A percentile compares a stretch with the other conserved stretches of the same genome.
phyloP scores from a whole-genome alignment of 2,329 filamentous ascomycete species.

The Colletotrichum liriopes region DNA sequence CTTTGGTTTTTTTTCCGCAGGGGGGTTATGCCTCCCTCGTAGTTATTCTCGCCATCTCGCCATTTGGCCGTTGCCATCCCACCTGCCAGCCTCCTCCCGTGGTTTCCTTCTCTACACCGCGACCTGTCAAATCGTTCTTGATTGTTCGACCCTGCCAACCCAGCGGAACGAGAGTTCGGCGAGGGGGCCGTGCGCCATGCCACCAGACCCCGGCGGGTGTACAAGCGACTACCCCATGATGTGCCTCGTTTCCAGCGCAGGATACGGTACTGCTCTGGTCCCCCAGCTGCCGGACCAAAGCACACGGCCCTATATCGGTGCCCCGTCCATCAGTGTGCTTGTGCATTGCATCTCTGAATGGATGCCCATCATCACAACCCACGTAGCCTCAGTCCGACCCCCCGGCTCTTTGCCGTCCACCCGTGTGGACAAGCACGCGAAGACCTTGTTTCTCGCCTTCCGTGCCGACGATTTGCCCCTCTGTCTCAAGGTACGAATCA shows the following conservation, averaged over 20 bases:
- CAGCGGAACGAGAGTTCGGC: conserved; percentile 20
- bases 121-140: conserved; percentile 25
- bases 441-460: conserved; percentile 21
- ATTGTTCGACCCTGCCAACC: conserved; percentile 31
- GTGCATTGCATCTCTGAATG: conserved; percentile 24
- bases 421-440: conserved; percentile 11
- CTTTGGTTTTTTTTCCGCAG: background rate
- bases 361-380: conserved; percentile 22
- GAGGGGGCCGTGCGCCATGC: conserved; percentile 29
- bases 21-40: conserved; percentile 16
- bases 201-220: conserved; percentile 3
- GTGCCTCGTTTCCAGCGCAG: background rate
- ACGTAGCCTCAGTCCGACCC: conserved; percentile 8
- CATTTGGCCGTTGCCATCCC: background rate
- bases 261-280: background rate
- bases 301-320: conserved; percentile 5
- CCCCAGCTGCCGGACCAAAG: background rate
- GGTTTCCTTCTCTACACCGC: conserved; percentile 2
- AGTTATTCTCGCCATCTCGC: conserved; percentile 8
- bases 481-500: background rate
- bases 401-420: conserved; percentile 7
- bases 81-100: background rate
- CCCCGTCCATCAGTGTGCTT: conserved; percentile 11
- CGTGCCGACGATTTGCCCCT: conserved; percentile 19
- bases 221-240: conserved; percentile 4